Evolutionary conservation across 176 grass and related monocot species (phyloP), one percentile per base, ranked within the genome.

Genomic region (Poa annua): DNA sequence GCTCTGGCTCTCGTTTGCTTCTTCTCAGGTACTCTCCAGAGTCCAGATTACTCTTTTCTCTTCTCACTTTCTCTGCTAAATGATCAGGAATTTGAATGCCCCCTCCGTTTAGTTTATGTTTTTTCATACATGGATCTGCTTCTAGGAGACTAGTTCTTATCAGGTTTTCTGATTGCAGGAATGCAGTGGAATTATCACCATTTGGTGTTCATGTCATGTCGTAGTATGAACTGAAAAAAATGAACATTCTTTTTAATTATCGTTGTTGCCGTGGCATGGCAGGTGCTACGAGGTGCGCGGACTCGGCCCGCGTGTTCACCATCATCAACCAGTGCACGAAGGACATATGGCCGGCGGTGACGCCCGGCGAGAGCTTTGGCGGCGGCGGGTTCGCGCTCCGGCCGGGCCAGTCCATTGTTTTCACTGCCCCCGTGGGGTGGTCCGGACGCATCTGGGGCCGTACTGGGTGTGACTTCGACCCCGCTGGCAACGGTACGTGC

Each of bases 291-390:
- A 79, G 50, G 26, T 14, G 3, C 2, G 48, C 79, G 0, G 88
- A 95, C 17, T 89, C 76, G 3, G 54, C 87, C 12, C 82, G 92
- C 25, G 69, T 89, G 3, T 98, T 98, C 82, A 98, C 92, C 8
- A 89, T 98, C 68, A 81, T 98, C 55, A 98, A 98, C 80, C 52
- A 79, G 8, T 98, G 95, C 92, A 95, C 86, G 85, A 83, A 84
- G 11, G 86, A 77, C 2, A 83, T 98, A 72, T 98, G 92, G 95
- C 92, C 95, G 0, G 95, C 84, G 1, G 83, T 86, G 70, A 90
- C 80, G 1, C 92, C 95, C 3, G 95, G 95, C 4, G 76, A 89
- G 6, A 78, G 61, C 89, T 93, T 98, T 79, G 66, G 79, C 44
- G 96, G 90, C 22, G 92, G 96, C 33, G 95, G 95, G 7, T 95